These are phyloP conservation scores for Saccharum spontaneum DNA, from an alignment of 176 grass and related monocot species.

Conservation along the genomic window DNA sequence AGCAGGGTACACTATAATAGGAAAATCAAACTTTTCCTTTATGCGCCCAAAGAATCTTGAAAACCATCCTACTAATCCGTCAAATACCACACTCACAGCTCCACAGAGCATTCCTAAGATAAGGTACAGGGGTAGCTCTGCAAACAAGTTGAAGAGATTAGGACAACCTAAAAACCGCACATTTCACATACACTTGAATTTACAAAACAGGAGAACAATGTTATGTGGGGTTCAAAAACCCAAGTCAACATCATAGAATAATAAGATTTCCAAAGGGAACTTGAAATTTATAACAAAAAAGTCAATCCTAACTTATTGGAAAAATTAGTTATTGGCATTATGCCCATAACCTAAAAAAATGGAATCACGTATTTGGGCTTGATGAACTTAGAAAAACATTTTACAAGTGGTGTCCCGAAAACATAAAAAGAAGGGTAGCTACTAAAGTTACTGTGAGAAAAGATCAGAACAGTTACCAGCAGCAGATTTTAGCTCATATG, in stretches of 20 bases:
- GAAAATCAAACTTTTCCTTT: slow-evolving; percentile 72
- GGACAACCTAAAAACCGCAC: slow-evolving; percentile 2
- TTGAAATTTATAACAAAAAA: background rate
- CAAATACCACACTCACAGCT: slow-evolving; percentile 84
- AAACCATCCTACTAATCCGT: slow-evolving; percentile 69
- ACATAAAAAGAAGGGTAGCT: background rate
- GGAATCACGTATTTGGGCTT: background rate
- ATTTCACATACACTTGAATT: background rate
- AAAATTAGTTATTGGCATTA: background rate
- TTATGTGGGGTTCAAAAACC: slow-evolving; percentile 4
- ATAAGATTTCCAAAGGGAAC: background rate
- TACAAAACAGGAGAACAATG: background rate
- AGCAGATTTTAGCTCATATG: slow-evolving; percentile 95
- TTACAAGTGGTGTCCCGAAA: background rate
- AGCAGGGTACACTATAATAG: slow-evolving; percentile 79
- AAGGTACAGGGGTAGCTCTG: slow-evolving; percentile 91
- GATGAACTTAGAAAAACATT: slow-evolving; percentile 4
- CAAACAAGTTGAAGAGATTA: slow-evolving; percentile 30
- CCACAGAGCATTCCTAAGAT: slow-evolving; percentile 96
- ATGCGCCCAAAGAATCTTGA: slow-evolving; percentile 67
- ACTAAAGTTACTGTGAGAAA: slow-evolving; percentile 29
- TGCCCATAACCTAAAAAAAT: background rate
- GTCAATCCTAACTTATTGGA: background rate
- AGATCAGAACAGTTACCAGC: slow-evolving; percentile 68
- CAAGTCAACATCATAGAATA: background rate